Base-by-base conservation (phyloP, 2,329 filamentous ascomycete genomes). In the Macrophomina pseudophaseolina region DNA sequence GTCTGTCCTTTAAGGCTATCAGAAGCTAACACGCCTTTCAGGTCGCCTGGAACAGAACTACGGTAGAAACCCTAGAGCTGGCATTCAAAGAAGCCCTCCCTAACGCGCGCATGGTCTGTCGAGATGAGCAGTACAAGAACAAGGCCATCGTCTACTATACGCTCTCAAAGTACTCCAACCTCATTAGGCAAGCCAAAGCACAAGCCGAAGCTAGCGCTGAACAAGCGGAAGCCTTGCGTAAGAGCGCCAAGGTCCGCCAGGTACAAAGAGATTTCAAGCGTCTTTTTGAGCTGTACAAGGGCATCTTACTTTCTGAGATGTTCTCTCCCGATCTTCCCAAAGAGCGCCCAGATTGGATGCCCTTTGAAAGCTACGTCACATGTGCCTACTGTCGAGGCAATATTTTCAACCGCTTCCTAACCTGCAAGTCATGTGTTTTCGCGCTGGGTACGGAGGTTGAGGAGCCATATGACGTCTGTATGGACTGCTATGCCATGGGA, bases 401-500 rank as follows among this genome's bases (percentile, higher is more conserved):
- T 74, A 96, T 99, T 65, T 98, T 98, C 84, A 99, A 99, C 77
- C 87, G 93, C 3, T 99, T 99, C 74, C 80, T 99, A 30, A 97
- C 94, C 3, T 99, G 95, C 81, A 92, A 92, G 67, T 87, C 89
- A 64, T 99, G 95, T 76, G 86, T 92, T 53, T 85, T 90, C 42
- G 82, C 85, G 58, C 83, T 92, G 23, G 82, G 86, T 11, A 86
- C 86, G 67, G 91, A 88, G 32, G 90, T 93, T 65, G 92, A 90
- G 38, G 88, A 98, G 74, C 92, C 92, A 0, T 99, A 98, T 75
- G 95, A 99, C 76, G 86, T 99, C 28, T 99, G 95, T 74, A 94
- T 99, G 91, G 95, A 99, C 72, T 99, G 95, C 75, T 99, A 97
- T 74, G 91, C 89, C n/a, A 97, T 98, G 91, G 95, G 95, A 28